phyloP scores from a whole-genome alignment of 768 basidiomycete species.

The Leccinellum rugosiceps region DNA sequence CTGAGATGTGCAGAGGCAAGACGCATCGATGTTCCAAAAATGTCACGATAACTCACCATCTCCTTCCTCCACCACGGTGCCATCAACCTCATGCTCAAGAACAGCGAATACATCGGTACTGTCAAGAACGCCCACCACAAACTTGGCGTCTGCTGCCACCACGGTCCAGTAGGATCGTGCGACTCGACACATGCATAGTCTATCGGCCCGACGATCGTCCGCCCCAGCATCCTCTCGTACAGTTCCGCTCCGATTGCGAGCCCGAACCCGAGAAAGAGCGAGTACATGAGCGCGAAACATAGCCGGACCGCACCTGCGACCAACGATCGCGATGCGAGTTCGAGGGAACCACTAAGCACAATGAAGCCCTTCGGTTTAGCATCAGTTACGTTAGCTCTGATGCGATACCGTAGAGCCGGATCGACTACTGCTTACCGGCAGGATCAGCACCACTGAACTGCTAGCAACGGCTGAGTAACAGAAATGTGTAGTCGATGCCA shows the following conservation, averaged over 20 bases:
- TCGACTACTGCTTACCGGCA: slow-evolving; percentile 50
- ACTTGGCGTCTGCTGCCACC: slow-evolving; percentile 73
- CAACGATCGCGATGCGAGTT: slow-evolving; percentile 77
- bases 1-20: background rate
- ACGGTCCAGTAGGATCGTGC: slow-evolving; percentile 56
- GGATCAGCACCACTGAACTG: slow-evolving; percentile 73
- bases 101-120: slow-evolving; percentile 66
- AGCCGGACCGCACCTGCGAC: slow-evolving; percentile 82
- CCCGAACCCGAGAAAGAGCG: slow-evolving; percentile 77
- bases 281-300: slow-evolving; percentile 77
- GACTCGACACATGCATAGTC: slow-evolving; percentile 60
- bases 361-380: slow-evolving; percentile 49
- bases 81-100: slow-evolving; percentile 63
- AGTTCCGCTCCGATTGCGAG: slow-evolving; percentile 75
- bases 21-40: background rate
- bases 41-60: slow-evolving; percentile 38
- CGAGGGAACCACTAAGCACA: slow-evolving; percentile 69
- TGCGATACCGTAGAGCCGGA: background rate
- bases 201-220: slow-evolving; percentile 43
- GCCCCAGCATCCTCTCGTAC: slow-evolving; percentile 55
- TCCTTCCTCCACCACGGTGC: slow-evolving; percentile 57
- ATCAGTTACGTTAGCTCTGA: background rate
- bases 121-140: slow-evolving; percentile 74
- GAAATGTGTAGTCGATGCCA: slow-evolving; percentile 64
- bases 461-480: slow-evolving; percentile 83